A percentile compares a stretch with the other conserved stretches of the same genome.
Evolutionary conservation across 768 basidiomycete species (phyloP).

Genomic region (Boletus edulis): DNA sequence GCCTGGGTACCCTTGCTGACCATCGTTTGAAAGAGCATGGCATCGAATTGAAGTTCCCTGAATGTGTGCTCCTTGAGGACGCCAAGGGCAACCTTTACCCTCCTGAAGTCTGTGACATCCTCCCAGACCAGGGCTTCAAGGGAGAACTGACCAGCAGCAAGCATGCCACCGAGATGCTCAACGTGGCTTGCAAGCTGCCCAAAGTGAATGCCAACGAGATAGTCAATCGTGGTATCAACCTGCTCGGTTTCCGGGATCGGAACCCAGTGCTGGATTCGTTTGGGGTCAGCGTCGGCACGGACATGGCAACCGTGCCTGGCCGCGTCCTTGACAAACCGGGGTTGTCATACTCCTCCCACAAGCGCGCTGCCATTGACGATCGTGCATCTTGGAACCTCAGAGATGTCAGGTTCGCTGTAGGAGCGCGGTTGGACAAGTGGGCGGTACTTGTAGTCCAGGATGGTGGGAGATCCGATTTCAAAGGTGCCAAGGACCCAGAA

Average conservation of each 20-base stretch:
- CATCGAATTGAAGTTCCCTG: constrained; percentile 34
- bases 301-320: constrained; percentile 55
- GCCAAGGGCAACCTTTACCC: constrained; percentile 38
- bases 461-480: constrained; percentile 52
- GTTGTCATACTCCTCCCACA: constrained; percentile 38
- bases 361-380: constrained; percentile 31
- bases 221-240: constrained; percentile 37
- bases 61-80: constrained; percentile 41
- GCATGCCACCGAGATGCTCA: constrained; percentile 49
- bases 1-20: neutral
- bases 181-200: constrained; percentile 44
- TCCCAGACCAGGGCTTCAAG: constrained; percentile 37
- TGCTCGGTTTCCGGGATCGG: constrained; percentile 39
- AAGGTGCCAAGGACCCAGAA: constrained; percentile 44
- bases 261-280: constrained; percentile 38
- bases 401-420: constrained; percentile 54
- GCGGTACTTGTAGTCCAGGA: constrained; percentile 68
- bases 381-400: constrained; percentile 53
- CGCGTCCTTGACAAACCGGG: constrained; percentile 46
- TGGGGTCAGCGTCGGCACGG: constrained; percentile 40
- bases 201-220: constrained; percentile 46
- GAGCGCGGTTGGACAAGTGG: constrained; percentile 58
- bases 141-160: constrained; percentile 47
- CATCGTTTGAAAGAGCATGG: constrained; percentile 35
- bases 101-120: constrained; percentile 47